These are phyloP conservation scores for Salvia splendens DNA, from an alignment of 257 asterid genomes.

Conservation along the genomic window DNA sequence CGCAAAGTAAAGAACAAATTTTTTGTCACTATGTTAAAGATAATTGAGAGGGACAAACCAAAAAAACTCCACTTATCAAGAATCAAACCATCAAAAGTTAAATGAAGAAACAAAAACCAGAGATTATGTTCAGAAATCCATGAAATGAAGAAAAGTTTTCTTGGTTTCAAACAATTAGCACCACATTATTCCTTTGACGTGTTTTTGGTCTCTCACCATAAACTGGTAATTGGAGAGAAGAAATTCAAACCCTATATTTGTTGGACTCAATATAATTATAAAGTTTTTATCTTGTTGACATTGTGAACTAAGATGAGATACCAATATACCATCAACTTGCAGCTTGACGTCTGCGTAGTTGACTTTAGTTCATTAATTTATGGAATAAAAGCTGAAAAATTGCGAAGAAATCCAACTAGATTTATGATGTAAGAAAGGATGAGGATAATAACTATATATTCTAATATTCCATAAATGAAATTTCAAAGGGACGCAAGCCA, in stretches of 20 bases:
- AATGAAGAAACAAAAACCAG: slow-evolving; percentile 24
- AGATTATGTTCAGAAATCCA: slow-evolving; percentile 6
- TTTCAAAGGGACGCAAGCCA: not conserved
- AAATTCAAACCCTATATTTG: slow-evolving; percentile 3
- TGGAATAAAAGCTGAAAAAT: slow-evolving; percentile 32
- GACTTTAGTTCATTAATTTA: slow-evolving; percentile 42
- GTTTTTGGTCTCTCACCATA: slow-evolving; percentile 11
- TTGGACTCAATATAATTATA: slow-evolving; percentile 19
- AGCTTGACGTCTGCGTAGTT: slow-evolving; percentile 41
- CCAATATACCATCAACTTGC: slow-evolving; percentile 36
- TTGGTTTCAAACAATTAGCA: slow-evolving; percentile 24
- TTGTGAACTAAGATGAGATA: slow-evolving; percentile 27
- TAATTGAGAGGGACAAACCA: slow-evolving; percentile 15
- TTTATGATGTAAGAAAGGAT: slow-evolving; percentile 1
- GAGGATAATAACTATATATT: not conserved
- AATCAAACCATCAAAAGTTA: slow-evolving; percentile 1
- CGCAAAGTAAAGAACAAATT: slow-evolving; percentile 2
- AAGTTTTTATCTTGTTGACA: slow-evolving; percentile 41
- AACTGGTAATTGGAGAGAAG: not conserved
- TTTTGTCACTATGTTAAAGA: slow-evolving; percentile 28
- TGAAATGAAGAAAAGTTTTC: not conserved
- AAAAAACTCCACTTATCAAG: slow-evolving; percentile 28
- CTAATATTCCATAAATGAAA: not conserved
- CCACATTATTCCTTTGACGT: slow-evolving; percentile 29
- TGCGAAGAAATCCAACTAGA: slow-evolving; percentile 26